phyloP scores from a whole-genome alignment of 345 rosid species.

The Theobroma cacao region DNA sequence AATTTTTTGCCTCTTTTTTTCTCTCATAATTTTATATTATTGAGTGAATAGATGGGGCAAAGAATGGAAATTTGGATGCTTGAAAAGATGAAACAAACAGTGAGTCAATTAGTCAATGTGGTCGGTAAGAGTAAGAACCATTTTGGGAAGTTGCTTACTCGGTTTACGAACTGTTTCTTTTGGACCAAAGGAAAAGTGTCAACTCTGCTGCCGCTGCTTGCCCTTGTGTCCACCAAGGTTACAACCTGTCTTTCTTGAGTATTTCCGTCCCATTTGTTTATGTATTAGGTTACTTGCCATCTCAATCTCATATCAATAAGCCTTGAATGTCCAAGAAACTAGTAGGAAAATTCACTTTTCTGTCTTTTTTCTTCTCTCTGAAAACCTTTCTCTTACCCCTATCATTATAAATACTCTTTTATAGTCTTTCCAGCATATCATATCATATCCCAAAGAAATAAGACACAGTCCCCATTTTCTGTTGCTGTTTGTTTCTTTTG shows the following conservation, averaged over 20 bases:
- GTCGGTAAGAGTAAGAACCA: not conserved
- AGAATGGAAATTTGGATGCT: too few species aligned
- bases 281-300: not conserved
- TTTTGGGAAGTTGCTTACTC: not conserved
- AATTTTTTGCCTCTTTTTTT: too few species aligned
- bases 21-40: too few species aligned
- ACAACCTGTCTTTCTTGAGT: not conserved
- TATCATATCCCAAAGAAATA: not conserved
- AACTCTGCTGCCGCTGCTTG: not conserved
- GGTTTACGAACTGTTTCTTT: not conserved
- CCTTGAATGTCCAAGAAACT: not conserved
- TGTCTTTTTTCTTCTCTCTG: not conserved
- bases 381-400: not conserved
- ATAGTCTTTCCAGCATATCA: not conserved
- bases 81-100: too few species aligned
- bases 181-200: not conserved
- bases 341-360: not conserved
- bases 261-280: not conserved
- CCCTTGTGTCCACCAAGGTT: not conserved
- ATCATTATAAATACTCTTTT: not conserved
- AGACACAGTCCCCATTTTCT: not conserved
- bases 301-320: not conserved
- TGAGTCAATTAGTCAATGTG: too few species aligned
- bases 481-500: not conserved
- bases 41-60: too few species aligned